Percentiles rank a stretch among this genome's conserved stretches.
Evolutionary conservation across 345 rosid species (phyloP).

Genomic region (Camelina sativa): DNA sequence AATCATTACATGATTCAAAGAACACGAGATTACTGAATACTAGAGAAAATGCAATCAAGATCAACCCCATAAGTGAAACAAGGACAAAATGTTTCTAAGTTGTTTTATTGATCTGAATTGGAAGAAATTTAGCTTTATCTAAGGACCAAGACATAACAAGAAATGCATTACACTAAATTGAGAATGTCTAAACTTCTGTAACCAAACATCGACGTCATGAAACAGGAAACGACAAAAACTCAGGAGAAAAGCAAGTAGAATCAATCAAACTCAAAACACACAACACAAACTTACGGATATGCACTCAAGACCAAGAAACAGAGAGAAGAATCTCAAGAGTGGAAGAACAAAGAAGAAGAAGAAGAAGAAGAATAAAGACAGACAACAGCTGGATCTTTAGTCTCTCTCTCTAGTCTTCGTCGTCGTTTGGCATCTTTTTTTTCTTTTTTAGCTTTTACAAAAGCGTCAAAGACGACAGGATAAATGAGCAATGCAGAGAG

Average conservation of each 20-base stretch:
- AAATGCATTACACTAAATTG: background rate
- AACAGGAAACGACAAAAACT: conserved; percentile 42
- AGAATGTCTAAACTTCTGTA: background rate
- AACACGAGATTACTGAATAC: background rate
- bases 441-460: conserved; percentile 41
- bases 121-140: background rate
- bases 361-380: no score
- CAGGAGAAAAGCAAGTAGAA: conserved; percentile 40
- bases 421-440: conserved; percentile 37
- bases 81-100: no score
- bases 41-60: conserved; percentile 6
- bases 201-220: conserved; percentile 30
- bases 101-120: background rate
- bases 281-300: conserved; percentile 28
- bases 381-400: conserved; percentile 27
- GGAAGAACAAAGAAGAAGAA: conserved; percentile 30
- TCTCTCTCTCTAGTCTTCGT: conserved; percentile 40
- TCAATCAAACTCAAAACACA: conserved; percentile 9
- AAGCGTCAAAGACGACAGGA: conserved; percentile 47
- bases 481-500: conserved; percentile 36
- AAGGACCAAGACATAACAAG: conserved; percentile 5
- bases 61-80: background rate
- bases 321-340: conserved; percentile 29
- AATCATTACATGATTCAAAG: conserved; percentile 3
- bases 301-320: conserved; percentile 25